Base-by-base conservation (phyloP, 805 yeast species). In the Diddensiella caesifluorescens region DNA sequence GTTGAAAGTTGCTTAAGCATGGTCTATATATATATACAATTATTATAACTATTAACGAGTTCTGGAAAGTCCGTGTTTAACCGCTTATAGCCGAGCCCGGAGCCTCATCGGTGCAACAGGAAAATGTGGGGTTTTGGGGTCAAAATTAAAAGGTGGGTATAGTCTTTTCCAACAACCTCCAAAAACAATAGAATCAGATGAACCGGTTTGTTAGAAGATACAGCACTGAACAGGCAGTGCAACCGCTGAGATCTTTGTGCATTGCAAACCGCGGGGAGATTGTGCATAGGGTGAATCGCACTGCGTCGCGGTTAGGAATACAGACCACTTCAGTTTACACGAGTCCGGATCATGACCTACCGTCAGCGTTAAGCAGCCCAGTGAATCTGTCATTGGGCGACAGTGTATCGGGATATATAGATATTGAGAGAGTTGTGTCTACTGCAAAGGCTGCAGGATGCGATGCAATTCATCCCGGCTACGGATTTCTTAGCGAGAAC, bases 241-340 rank as follows among this genome's bases (percentile, higher is more conserved):
- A 38, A 35, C 29, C 41, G 41, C 38, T 44, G 33, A n/a, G 34
- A 31, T 28, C 39, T 33, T 28, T 51, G 68, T 75, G 28, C 66
- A 74, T 74, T 29, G 78, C 79, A 29, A 74, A 74, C 60, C 63
- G 79, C 52, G 79, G 79, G 41, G 79, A 74, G 54, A 74, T 74
- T 44, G 77, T 56, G 27, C 59, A 54, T 32, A 38, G 63, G 16
- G 59, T 59, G 15, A 41, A 42, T 10, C 44, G 48, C 22, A 54
- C 63, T 2, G 60, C 61, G 21, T 35, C 49, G 26, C 49, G 47
- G 25, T 38, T 56, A 50, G 61, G 62, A n/a, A 59, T 59, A 37
- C 46, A 56, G 40, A 54, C 61, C 33, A 54, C 60, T 16, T 46
- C 60, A 5, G 46, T 59, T 34, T 59, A 59, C 46, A 57, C 62